Percentiles rank a stretch among this genome's conserved stretches.
Evolutionary conservation across 352 stramenopile species (phyloP).

Genomic region (Phytophthora multivora): DNA sequence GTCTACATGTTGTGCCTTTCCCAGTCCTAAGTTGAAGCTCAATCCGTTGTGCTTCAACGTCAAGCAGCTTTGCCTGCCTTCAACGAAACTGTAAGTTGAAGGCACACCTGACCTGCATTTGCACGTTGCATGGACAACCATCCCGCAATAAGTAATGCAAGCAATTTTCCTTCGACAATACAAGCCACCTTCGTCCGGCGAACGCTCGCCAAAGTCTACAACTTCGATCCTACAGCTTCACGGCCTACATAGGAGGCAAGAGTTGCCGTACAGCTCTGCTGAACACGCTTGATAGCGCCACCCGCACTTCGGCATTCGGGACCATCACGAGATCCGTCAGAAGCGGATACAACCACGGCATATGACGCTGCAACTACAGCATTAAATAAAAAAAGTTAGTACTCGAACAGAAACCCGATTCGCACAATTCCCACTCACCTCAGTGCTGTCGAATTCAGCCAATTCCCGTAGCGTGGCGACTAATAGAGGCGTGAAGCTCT

Average conservation of each 20-base stretch:
- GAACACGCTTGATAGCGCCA: constrained; percentile 67
- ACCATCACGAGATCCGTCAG: constrained; percentile 78
- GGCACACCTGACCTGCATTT: too few relatives aligned
- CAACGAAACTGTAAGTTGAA: too few relatives aligned
- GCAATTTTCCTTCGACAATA: constrained; percentile 21
- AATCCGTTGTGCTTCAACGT: too few relatives aligned
- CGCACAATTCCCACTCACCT: constrained; percentile 48
- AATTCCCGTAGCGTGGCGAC: constrained; percentile 57
- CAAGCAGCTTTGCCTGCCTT: too few relatives aligned
- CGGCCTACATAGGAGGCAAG: constrained; percentile 43
- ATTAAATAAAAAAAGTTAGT: constrained; percentile 15
- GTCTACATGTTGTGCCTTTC: too few relatives aligned
- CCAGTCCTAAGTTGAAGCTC: too few relatives aligned
- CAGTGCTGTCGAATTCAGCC: constrained; percentile 44
- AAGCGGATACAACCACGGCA: constrained; percentile 82
- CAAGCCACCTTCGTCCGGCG: constrained; percentile 14
- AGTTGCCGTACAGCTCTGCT: constrained; percentile 64
- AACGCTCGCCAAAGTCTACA: constrained; percentile 15
- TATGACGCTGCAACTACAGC: constrained; percentile 62
- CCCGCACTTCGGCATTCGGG: constrained; percentile 63
- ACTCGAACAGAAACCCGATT: background rate
- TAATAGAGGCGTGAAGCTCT: constrained; percentile 59
- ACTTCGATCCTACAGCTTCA: constrained; percentile 1
- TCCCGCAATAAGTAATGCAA: constrained; percentile 9
- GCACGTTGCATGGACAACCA: too few relatives aligned